Percentiles rank a stretch among this genome's conserved stretches.
phyloP scores from a whole-genome alignment of 2,329 filamentous ascomycete species.

The Zalaria sp. region DNA sequence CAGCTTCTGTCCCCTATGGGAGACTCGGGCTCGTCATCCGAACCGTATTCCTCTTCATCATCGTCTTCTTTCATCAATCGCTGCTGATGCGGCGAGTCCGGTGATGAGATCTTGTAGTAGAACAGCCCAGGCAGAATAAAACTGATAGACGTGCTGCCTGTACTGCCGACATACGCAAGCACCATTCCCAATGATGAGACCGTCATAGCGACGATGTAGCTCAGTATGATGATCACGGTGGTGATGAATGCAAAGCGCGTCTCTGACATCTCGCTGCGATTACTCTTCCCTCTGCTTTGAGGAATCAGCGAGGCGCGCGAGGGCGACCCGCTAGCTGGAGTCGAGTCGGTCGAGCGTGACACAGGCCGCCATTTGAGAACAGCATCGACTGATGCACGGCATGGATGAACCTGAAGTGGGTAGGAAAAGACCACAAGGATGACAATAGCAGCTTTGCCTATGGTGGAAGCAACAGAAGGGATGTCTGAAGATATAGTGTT shows the following conservation, averaged over 20 bases:
- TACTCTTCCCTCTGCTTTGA: conserved; percentile 1
- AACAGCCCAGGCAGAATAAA: conserved; percentile 94
- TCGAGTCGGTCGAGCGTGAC: conserved; percentile 14
- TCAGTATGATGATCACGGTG: conserved; percentile 67
- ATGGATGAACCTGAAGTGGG: conserved; percentile 88
- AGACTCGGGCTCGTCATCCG: conserved; percentile 23
- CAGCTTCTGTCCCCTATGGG: conserved; percentile 29
- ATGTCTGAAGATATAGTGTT: conserved; percentile 35
- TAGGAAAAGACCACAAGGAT: conserved; percentile 94
- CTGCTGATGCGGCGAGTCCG: conserved; percentile 76
- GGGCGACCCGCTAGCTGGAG: conserved; percentile 6
- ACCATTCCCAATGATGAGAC: conserved; percentile 83
- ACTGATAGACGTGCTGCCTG: conserved; percentile 86
- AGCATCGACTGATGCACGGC: conserved; percentile 85
- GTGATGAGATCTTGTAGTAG: conserved; percentile 95
- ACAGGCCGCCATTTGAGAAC: conserved; percentile 80
- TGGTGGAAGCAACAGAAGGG: conserved; percentile 68
- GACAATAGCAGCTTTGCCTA: conserved; percentile 90
- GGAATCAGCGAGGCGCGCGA: conserved; percentile 13
- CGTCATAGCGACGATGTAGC: conserved; percentile 80
- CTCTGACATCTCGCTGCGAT: conserved; percentile 56
- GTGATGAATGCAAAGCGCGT: conserved; percentile 80
- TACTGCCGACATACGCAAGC: conserved; percentile 87
- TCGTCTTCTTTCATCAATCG: conserved; percentile 83
- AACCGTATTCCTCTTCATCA: conserved; percentile 52